A percentile compares a stretch with the other conserved stretches of the same genome.
These are phyloP conservation scores for Dissophora globulifera DNA, from an alignment of 192 early-diverging fungal genomes.

Conservation along the genomic window DNA sequence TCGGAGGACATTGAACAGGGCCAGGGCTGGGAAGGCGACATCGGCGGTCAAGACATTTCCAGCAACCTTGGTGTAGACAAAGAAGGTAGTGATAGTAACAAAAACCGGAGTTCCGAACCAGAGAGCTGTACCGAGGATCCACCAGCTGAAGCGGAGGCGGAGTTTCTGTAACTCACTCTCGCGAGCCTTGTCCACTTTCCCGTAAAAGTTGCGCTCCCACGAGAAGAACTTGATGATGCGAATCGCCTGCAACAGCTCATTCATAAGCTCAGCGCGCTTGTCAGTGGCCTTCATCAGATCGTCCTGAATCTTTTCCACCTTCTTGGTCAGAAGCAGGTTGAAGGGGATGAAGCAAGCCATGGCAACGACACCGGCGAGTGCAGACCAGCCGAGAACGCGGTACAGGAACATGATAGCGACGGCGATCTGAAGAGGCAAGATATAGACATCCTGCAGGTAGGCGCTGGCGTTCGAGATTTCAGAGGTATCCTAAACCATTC, in stretches of 20 bases:
- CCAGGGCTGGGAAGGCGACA: slow-evolving; percentile 87
- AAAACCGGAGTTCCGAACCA: slow-evolving; percentile 57
- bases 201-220: slow-evolving; percentile 51
- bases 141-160: slow-evolving; percentile 44
- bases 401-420: slow-evolving; percentile 79
- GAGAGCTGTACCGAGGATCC: slow-evolving; percentile 53
- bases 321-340: slow-evolving; percentile 55
- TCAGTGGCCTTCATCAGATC: slow-evolving; percentile 72
- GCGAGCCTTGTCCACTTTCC: slow-evolving; percentile 43
- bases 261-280: slow-evolving; percentile 67
- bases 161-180: slow-evolving; percentile 48
- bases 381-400: slow-evolving; percentile 81
- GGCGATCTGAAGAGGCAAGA: slow-evolving; percentile 70
- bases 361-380: slow-evolving; percentile 79
- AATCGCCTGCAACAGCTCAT: slow-evolving; percentile 68
- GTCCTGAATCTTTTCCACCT: slow-evolving; percentile 66
- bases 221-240: slow-evolving; percentile 53
- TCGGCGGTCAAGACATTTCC: slow-evolving; percentile 69
- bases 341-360: slow-evolving; percentile 68
- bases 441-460: slow-evolving; percentile 63
- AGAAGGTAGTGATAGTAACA: slow-evolving; percentile 62
- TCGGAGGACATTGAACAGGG: slow-evolving; percentile 92
- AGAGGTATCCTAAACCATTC: slow-evolving; percentile 51
- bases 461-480: slow-evolving; percentile 58
- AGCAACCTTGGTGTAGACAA: slow-evolving; percentile 64